A percentile compares a stretch with the other conserved stretches of the same genome.
These are phyloP conservation scores for Clarireedia paspali DNA, from an alignment of 2,329 filamentous ascomycete species.

Conservation along the genomic window DNA sequence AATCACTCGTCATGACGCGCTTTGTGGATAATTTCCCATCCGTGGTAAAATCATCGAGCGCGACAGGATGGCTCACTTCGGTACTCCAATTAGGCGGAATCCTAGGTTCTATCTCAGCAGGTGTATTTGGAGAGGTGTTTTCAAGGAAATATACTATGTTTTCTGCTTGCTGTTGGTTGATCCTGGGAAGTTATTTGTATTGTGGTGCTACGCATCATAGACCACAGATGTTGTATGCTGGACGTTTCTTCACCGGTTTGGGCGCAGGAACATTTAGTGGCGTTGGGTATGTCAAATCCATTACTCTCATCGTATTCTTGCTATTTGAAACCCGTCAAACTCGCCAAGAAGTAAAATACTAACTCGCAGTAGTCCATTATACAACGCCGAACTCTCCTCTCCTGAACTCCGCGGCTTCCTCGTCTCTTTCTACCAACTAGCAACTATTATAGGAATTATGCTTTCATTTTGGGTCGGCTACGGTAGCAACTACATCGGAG, in stretches of 20 bases:
- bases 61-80: not conserved
- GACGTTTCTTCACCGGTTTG: conserved; percentile 30
- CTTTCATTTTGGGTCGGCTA: conserved; percentile 40
- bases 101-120: conserved; percentile 34
- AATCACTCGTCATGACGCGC: conserved; percentile 44
- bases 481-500: conserved; percentile 40
- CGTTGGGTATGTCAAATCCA: not conserved
- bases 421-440: conserved; percentile 57
- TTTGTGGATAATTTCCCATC: conserved; percentile 43
- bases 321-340: not conserved
- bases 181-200: conserved; percentile 39
- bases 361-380: conserved; percentile 32
- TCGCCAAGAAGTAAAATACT: not conserved
- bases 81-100: conserved; percentile 35
- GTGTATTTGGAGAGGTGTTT: conserved; percentile 41
- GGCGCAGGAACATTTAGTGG: too few relatives aligned
- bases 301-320: not conserved
- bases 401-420: conserved; percentile 57
- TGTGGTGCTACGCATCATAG: conserved; percentile 34
- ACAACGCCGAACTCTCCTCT: conserved; percentile 44
- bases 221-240: conserved; percentile 38
- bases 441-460: conserved; percentile 48
- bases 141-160: conserved; percentile 47
- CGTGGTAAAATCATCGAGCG: conserved; percentile 25
- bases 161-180: conserved; percentile 39